Evolutionary conservation across 257 asterid species (phyloP), one percentile per base, ranked within the genome.

Genomic region (Fraxinus quadrangulata): DNA sequence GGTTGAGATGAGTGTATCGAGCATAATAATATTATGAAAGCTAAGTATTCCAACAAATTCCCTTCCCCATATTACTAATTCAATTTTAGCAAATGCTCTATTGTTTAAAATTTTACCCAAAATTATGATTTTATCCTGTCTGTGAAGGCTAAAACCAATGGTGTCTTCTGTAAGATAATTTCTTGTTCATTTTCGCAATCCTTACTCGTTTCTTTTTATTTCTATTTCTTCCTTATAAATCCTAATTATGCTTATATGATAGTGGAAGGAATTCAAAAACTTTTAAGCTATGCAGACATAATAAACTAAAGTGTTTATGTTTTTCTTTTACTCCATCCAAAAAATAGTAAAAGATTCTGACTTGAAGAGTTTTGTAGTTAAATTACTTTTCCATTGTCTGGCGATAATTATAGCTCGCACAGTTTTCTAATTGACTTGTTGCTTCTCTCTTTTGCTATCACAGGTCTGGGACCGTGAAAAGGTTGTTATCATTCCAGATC

Each of bases 381-480:
- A 34, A 13, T 2, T 54, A n/a, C 39, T 21, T 19, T 6, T 23
- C 31, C 74, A 5, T 19, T n/a, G 14, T 2, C 73, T 36, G 65
- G 6, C 45, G 33, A 51, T 54, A 17, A 39, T 13, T 19, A 36
- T 67, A 6, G 17, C 36, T 33, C 7, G 23, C 47, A 12, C 34
- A 51, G 63, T 2, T 42, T 36, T 40, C 33, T 72, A 47, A 70
- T 67, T 75, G 8, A 33, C 70, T 39, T 80, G 49, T 71, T 79
- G 75, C 24, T 75, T 67, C 40, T 71, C 33, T 10, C 69, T 26
- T 26, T 76, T 78, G 33, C 34, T 73, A 47, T 71, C 49, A 34
- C 78, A 95, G 99, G 97, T 92, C 17, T 94, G 98, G 99, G 98
- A 94, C 84, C 92, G 96, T 74, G 99, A 94, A 82, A 94, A 92